phyloP scores from a whole-genome alignment of 192 early-diverging fungal species.

The Pilaira anomala region DNA sequence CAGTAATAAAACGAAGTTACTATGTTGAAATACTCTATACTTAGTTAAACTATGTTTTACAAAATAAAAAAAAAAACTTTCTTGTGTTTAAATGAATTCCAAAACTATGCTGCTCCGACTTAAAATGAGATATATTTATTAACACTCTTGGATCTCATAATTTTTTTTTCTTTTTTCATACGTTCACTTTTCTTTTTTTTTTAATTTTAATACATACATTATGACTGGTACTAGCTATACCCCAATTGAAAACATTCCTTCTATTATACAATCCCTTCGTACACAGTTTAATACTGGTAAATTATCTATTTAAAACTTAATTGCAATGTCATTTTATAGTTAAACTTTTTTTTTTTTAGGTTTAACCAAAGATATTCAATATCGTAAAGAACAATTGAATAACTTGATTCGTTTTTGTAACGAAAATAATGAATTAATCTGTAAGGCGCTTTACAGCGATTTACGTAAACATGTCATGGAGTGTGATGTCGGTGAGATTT shows the following conservation, averaged over 20 bases:
- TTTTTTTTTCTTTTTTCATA: neutral
- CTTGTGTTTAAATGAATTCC: too few species aligned
- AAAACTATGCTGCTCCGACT: too few species aligned
- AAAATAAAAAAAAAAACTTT: too few species aligned
- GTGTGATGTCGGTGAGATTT: slow-evolving; percentile 18
- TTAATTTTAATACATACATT: neutral
- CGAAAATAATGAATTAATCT: slow-evolving; percentile 22
- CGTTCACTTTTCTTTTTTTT: neutral
- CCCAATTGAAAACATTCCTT: slow-evolving; percentile 8
- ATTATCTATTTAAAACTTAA: neutral
- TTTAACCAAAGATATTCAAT: slow-evolving; percentile 25
- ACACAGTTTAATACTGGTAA: slow-evolving; percentile 26
- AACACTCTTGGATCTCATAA: neutral
- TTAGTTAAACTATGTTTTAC: too few species aligned
- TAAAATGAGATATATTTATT: too few species aligned
- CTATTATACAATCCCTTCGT: slow-evolving; percentile 16
- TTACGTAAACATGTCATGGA: slow-evolving; percentile 29
- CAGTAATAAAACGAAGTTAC: slow-evolving; percentile 20
- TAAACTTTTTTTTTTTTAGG: slow-evolving; percentile 11
- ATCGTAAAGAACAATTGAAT: slow-evolving; percentile 31
- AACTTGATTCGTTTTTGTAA: slow-evolving; percentile 14
- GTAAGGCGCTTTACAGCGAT: slow-evolving; percentile 21
- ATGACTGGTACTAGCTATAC: slow-evolving; percentile 23
- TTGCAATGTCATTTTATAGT: neutral
- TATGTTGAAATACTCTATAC: neutral